Percentiles rank a stretch among this genome's conserved stretches.
Evolutionary conservation across 345 rosid genomes (phyloP).

Genomic region (Salix caprea): DNA sequence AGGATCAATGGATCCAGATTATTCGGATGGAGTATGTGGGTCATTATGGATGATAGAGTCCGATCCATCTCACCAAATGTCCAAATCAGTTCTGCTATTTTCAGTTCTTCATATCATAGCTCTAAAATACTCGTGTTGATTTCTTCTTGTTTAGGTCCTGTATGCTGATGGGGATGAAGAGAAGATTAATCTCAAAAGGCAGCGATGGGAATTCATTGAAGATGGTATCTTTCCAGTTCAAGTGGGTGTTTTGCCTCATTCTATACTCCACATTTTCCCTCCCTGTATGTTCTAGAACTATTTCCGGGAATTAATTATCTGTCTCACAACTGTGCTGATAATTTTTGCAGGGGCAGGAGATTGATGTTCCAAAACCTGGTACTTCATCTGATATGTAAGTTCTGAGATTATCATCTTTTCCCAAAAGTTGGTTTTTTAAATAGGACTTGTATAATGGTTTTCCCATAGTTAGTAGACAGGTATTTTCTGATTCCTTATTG

Average conservation of each 20-base stretch:
- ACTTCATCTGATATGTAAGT: slow-evolving; percentile 48
- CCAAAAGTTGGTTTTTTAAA: neutral
- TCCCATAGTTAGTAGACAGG: neutral
- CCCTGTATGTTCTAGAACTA: neutral
- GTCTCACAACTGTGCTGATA: neutral
- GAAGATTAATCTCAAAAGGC: slow-evolving; percentile 43
- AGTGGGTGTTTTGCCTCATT: slow-evolving; percentile 23
- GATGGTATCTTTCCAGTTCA: slow-evolving; percentile 19
- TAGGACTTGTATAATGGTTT: neutral
- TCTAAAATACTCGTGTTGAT: slow-evolving; percentile 2
- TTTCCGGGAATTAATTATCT: neutral
- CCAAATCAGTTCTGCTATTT: neutral
- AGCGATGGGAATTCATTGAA: slow-evolving; percentile 51
- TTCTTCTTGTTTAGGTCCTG: slow-evolving; percentile 38
- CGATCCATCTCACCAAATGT: neutral
- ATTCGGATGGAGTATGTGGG: slow-evolving; percentile 4
- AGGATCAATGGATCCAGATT: neutral
- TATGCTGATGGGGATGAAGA: slow-evolving; percentile 75
- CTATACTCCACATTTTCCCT: slow-evolving; percentile 11
- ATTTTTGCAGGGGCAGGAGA: slow-evolving; percentile 34
- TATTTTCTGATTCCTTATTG: neutral
- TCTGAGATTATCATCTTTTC: neutral
- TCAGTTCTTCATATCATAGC: slow-evolving; percentile 6
- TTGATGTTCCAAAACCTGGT: slow-evolving; percentile 32
- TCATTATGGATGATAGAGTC: neutral